Evolutionary conservation across 108 stramenopile species (phyloP).

Genomic region (Discostella stelligeroides): DNA sequence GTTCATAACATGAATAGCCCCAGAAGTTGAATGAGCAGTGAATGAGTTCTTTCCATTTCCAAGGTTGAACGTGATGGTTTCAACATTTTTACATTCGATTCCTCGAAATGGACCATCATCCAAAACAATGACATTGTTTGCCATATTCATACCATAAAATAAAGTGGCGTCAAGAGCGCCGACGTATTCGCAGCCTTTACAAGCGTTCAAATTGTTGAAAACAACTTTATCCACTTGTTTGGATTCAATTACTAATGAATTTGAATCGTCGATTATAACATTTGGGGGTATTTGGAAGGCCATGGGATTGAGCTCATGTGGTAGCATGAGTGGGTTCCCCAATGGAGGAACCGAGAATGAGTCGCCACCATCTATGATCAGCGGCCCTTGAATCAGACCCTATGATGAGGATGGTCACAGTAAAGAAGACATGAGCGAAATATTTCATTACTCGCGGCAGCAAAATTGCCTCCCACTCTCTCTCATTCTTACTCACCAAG

Average conservation of each 20-base stretch:
- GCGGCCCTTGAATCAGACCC: conserved; percentile 41
- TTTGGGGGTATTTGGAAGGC: conserved; percentile 28
- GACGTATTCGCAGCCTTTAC: conserved; percentile 13
- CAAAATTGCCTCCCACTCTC: neutral
- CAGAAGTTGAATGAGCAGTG: conserved; percentile 26
- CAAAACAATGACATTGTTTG: conserved; percentile 19
- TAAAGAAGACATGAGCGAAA: too few species aligned
- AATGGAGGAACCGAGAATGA: conserved; percentile 28
- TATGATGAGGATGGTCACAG: neutral
- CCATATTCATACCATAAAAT: conserved; percentile 48
- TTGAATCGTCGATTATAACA: conserved; percentile 27
- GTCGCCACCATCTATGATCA: conserved; percentile 26
- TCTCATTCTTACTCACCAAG: conserved; percentile 3
- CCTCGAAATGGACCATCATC: conserved; percentile 19
- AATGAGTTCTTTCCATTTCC: conserved; percentile 37
- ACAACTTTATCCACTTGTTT: conserved; percentile 41
- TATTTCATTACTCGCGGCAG: neutral
- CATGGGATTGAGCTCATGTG: conserved; percentile 22
- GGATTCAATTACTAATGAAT: conserved; percentile 25
- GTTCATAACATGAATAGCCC: conserved; percentile 39
- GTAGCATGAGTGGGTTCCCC: conserved; percentile 31
- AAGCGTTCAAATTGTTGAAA: conserved; percentile 38
- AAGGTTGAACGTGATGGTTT: conserved; percentile 32
- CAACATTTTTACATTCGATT: conserved; percentile 28
- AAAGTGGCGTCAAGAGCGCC: conserved; percentile 18